These are phyloP conservation scores for Monosporascus sp. DNA, from an alignment of 2,329 filamentous ascomycete genomes.

Conservation along the genomic window DNA sequence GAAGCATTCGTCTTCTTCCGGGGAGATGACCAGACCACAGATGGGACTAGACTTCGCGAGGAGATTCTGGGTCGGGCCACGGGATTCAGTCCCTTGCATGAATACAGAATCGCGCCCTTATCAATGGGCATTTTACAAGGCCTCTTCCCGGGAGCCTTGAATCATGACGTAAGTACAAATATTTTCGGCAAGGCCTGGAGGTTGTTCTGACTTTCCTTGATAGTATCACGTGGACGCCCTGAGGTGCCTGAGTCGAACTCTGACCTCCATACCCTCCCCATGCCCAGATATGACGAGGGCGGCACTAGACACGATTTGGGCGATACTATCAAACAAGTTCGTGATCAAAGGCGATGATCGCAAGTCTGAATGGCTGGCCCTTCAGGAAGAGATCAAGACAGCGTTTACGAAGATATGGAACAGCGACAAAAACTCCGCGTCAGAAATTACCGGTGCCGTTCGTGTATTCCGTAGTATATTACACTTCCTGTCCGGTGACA, in stretches of 20 bases:
- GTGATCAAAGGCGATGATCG: conserved; percentile 7
- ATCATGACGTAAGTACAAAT: conserved; percentile 14
- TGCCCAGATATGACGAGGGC: conserved; percentile 17
- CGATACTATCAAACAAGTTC: conserved; percentile 23
- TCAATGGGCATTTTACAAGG: conserved; percentile 26
- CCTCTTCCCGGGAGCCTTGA: conserved; percentile 20
- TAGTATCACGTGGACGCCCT: conserved; percentile 16
- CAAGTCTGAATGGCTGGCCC: conserved; percentile 3
- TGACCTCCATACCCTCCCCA: conserved; percentile 5
- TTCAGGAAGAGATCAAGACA: conserved; percentile 11
- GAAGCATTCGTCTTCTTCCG: conserved; percentile 21
- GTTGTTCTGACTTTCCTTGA: background rate
- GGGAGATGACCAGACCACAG: conserved; percentile 1
- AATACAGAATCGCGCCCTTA: conserved; percentile 23
- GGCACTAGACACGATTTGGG: conserved; percentile 20
- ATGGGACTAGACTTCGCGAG: background rate
- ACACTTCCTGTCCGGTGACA: conserved; percentile 25
- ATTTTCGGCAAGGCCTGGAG: background rate
- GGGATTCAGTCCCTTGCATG: conserved; percentile 13
- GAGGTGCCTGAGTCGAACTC: conserved; percentile 9
- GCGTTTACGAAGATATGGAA: conserved; percentile 3
- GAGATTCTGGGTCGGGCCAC: background rate
- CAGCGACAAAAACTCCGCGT: background rate
- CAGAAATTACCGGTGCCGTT: conserved; percentile 4
- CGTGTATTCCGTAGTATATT: conserved; percentile 23